Conservation (phyloP, 2,329 filamentous ascomycete genomes). For the Ambrosiella beaveri region DNA sequence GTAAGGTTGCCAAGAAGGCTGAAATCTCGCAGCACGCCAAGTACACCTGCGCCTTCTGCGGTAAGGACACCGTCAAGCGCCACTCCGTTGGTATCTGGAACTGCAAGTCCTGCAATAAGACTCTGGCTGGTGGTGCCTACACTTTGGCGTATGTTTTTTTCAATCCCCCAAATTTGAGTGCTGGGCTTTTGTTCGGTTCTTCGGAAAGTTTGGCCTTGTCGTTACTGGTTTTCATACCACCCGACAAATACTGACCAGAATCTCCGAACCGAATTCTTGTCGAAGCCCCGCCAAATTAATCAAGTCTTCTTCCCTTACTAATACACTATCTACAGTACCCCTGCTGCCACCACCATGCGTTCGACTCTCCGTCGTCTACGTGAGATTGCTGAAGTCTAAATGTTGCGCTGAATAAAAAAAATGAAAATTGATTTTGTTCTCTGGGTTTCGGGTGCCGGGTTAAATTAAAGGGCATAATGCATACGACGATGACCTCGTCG, state of each 20-base stretch:
- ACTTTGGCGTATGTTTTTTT: slow-evolving; percentile 69
- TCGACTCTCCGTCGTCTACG: slow-evolving; percentile 93
- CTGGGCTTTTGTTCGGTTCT: neutral
- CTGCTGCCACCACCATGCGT: slow-evolving; percentile 82
- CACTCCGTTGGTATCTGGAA: slow-evolving; percentile 90
- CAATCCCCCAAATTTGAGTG: neutral
- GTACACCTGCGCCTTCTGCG: slow-evolving; percentile 97
- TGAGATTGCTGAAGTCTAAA: slow-evolving; percentile 91
- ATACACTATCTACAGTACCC: slow-evolving; percentile 44
- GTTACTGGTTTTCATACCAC: neutral
- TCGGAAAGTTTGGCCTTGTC: neutral
- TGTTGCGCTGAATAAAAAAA: slow-evolving; percentile 17
- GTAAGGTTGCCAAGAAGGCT: slow-evolving; percentile 97
- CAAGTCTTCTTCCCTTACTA: slow-evolving; percentile 15
- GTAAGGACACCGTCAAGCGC: slow-evolving; percentile 86
- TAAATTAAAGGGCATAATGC: slow-evolving; percentile 12
- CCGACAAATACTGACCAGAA: neutral
- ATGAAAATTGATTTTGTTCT: slow-evolving; percentile 14
- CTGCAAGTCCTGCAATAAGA: slow-evolving; percentile 92
- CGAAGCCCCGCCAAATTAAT: too few relatives aligned
- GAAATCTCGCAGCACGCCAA: slow-evolving; percentile 97
- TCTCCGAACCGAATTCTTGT: too few relatives aligned
- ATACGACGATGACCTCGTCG: slow-evolving; percentile 10
- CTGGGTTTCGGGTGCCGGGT: slow-evolving; percentile 10
- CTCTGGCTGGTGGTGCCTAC: slow-evolving; percentile 66